phyloP scores from a whole-genome alignment of 2,329 filamentous ascomycete genomes.

The Aspergillus sp. region DNA sequence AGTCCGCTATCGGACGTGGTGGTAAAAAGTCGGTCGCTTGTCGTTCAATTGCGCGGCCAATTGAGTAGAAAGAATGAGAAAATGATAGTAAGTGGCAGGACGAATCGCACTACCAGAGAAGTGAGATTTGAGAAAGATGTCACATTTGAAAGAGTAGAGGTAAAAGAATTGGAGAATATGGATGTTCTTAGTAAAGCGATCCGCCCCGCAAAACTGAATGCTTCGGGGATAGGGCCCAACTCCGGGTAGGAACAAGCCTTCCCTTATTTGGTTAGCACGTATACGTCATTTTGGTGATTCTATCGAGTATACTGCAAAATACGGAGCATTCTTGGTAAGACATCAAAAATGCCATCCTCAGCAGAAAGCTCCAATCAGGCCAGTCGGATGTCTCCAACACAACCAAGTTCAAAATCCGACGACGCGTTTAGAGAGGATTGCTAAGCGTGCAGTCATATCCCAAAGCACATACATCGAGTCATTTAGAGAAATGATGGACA shows the following conservation, averaged over 20 bases:
- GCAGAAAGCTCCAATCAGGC: too few species aligned
- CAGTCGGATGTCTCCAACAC: too few species aligned
- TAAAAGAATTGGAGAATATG: constrained; percentile 4
- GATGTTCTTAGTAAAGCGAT: constrained; percentile 5
- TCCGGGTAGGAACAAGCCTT: constrained; percentile 8
- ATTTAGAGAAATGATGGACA: too few species aligned
- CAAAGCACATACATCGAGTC: too few species aligned
- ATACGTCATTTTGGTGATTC: too few species aligned
- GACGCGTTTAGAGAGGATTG: too few species aligned
- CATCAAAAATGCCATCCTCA: too few species aligned
- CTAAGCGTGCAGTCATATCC: too few species aligned
- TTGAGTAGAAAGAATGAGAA: background rate
- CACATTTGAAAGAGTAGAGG: background rate
- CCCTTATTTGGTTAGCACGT: too few species aligned
- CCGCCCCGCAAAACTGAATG: constrained; percentile 11
- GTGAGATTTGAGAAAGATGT: background rate
- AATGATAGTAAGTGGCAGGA: background rate
- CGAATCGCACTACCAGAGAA: background rate
- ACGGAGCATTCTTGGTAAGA: too few species aligned
- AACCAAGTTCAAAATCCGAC: too few species aligned
- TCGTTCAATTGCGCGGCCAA: background rate
- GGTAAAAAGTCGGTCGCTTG: background rate
- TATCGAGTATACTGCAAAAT: too few species aligned
- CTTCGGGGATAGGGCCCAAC: constrained; percentile 14
- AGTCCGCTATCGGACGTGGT: constrained; percentile 10